These are phyloP conservation scores for Aspergillus sp. DNA, from an alignment of 2,329 filamentous ascomycete genomes.

Conservation along the genomic window DNA sequence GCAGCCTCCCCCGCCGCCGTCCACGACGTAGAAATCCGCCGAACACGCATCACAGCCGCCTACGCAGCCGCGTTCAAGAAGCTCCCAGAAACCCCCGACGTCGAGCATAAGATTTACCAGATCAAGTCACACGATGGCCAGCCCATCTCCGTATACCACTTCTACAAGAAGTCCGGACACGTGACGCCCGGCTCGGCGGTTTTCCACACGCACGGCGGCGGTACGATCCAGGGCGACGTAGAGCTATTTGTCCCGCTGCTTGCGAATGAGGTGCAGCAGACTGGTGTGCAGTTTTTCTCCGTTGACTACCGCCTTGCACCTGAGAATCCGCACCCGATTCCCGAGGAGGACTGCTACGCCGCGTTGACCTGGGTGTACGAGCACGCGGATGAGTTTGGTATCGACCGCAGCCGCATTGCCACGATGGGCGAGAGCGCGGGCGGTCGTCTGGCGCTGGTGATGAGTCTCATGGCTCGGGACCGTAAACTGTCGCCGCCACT, in stretches of 20 bases:
- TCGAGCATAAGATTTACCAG: constrained; percentile 10
- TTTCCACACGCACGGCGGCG: constrained; percentile 21
- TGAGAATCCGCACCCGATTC: constrained; percentile 16
- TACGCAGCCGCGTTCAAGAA: constrained; percentile 6
- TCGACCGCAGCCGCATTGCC: constrained; percentile 36
- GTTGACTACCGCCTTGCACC: constrained; percentile 22
- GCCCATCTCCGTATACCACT: constrained; percentile 14
- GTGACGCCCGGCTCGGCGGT: constrained; percentile 10
- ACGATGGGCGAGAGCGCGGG: constrained; percentile 42
- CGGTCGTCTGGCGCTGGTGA: constrained; percentile 35
- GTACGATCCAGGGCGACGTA: constrained; percentile 16
- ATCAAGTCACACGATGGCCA: constrained; percentile 15
- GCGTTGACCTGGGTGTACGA: constrained; percentile 32
- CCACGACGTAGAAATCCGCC: constrained; percentile 10
- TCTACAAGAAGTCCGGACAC: constrained; percentile 5
- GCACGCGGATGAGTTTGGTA: constrained; percentile 33
- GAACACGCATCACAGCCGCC: constrained; percentile 3
- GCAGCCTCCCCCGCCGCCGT: constrained; percentile 6
- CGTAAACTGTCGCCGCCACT: constrained; percentile 20
- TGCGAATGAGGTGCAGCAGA: constrained; percentile 9
- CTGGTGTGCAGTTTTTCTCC: constrained; percentile 17
- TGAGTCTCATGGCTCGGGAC: constrained; percentile 35
- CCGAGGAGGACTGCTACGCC: constrained; percentile 20
- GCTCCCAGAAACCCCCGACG: constrained; percentile 10
- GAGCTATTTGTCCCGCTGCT: constrained; percentile 8